Base-by-base conservation (phyloP, 768 basidiomycete species). In the Leccinum incarnatum region DNA sequence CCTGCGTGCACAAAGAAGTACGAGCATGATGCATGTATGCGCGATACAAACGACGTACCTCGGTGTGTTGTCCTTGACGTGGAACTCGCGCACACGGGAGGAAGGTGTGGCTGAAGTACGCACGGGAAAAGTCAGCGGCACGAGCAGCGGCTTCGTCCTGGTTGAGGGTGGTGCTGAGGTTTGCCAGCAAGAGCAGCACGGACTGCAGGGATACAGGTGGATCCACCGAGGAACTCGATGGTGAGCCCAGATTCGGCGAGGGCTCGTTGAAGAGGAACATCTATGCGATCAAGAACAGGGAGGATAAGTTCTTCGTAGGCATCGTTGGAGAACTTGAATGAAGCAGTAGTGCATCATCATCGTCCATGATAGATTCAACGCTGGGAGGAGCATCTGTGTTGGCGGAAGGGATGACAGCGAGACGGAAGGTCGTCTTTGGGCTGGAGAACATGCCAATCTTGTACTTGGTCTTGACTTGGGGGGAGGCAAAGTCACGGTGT, bases 81-180 rank as follows among this genome's bases (percentile, higher is more conserved):
- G 79, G 81, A 99, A 99, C 62, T 98, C 95, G 64, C 95, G 90
- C 34, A 98, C 96, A 63, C 93, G 91, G 91, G 98, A 99, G 54
- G 95, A 88, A 66, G 96, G 96, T 29, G 29, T 29, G 29, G 32
- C 95, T 97, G 64, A 97, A 88, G 81, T 93, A 93, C 32, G 97
- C 96, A 71, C 96, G 98, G 37, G 94, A 87, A 74, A 99, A 97
- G 56, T 97, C 97, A 53, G 95, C 91, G 45, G 95, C 97, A 47
- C 96, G 92, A 8, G 93, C 94, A 65, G 95, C 82, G 59, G 97
- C 95, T 78, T 98, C 97, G 65, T 98, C 97, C 78, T 95, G 93
- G 81, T 98, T 99, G 72, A 96, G 87, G 34, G 97, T 99, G 65
- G 88, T 89, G 17, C 84, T 91, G 64, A 98, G 76, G 57, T 76